A percentile compares a stretch with the other conserved stretches of the same genome.
Conservation (phyloP, 2,329 filamentous ascomycete genomes). For the Ceratocystis lukuohia region DNA sequence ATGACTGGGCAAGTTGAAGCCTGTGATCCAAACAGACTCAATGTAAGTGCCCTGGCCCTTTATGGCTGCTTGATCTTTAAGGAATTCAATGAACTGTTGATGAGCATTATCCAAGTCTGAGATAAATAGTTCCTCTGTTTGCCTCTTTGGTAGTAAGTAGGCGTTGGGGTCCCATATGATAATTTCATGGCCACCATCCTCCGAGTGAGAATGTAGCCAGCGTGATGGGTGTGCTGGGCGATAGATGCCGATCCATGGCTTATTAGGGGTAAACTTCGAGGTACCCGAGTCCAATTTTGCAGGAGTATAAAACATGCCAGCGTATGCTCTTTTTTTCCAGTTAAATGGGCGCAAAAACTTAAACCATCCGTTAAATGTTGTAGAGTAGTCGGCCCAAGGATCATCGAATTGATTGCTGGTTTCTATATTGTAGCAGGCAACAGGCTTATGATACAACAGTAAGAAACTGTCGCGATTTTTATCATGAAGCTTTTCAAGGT, state of each 20-base stretch:
- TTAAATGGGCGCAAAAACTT: slow-evolving; percentile 12
- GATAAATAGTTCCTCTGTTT: slow-evolving; percentile 21
- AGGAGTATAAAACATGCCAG: slow-evolving; percentile 38
- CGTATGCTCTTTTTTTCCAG: slow-evolving; percentile 10
- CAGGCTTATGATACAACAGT: neutral
- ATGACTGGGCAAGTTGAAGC: slow-evolving; percentile 23
- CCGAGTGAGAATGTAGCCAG: neutral
- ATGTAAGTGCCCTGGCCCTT: slow-evolving; percentile 29
- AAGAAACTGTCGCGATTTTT: neutral
- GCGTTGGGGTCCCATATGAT: slow-evolving; percentile 40
- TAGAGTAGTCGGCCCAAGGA: slow-evolving; percentile 20
- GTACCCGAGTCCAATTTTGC: slow-evolving; percentile 10
- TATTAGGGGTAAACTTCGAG: slow-evolving; percentile 24
- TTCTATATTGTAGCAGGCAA: neutral
- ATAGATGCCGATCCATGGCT: slow-evolving; percentile 40
- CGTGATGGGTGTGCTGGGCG: slow-evolving; percentile 32
- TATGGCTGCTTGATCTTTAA: slow-evolving; percentile 25
- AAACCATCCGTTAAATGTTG: slow-evolving; percentile 27
- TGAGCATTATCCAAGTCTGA: slow-evolving; percentile 35
- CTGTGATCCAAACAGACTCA: slow-evolving; percentile 34
- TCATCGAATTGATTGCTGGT: slow-evolving; percentile 21
- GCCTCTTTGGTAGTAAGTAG: slow-evolving; percentile 20
- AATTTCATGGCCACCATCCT: slow-evolving; percentile 32
- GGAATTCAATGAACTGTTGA: slow-evolving; percentile 29
- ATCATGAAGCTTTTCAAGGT: neutral